Evolutionary conservation across 805 yeast species (phyloP), one percentile per base, ranked within the genome.

Genomic region (Zygosaccharomyces lentus): DNA sequence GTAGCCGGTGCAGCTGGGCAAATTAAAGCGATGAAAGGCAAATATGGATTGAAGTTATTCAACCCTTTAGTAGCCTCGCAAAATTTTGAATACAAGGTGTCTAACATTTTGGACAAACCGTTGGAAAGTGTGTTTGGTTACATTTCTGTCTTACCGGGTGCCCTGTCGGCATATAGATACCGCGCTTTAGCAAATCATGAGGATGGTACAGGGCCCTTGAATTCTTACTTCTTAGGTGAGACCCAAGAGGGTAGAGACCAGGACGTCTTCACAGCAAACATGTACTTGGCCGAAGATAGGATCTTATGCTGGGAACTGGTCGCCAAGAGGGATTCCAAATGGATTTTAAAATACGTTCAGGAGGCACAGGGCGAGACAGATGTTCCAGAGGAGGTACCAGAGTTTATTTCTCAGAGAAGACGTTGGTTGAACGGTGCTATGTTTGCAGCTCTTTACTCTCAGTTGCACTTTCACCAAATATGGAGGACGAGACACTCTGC

Each of bases 1-100:
- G 96, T 93, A 43, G 99, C 96, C 0, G 99, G 99, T 52, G 99
- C 96, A 1, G 97, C 98, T 10, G 99, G 99, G 51, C 98, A 93
- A 66, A 90, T 93, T 61, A 85, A 85, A 51, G 88, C 98, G 0
- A 84, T 91, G 87, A 89, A 88, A 58, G 99, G 99, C 36, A 85
- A 81, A 57, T 84, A 81, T 24, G 88, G 97, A 78, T 58, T 70
- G 19, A 87, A 90, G 53, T 71, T 93, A 50, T 64, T 87, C 17
- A 91, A 91, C 65, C 98, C 98, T 9, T 70, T 91, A 35, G 96
- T 91, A 38, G 97, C 97, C 0, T 87, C 96, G 1, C 98, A 91
- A 64, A 91, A 91, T 64, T 91, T 91, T 58, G 98, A 91, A 66
- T 91, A 91, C 68, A 91, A 91, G 60, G 87, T 91, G 84, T 89